These are phyloP conservation scores for Graphilbum sp. DNA, from an alignment of 2,329 filamentous ascomycete genomes.

Conservation along the genomic window DNA sequence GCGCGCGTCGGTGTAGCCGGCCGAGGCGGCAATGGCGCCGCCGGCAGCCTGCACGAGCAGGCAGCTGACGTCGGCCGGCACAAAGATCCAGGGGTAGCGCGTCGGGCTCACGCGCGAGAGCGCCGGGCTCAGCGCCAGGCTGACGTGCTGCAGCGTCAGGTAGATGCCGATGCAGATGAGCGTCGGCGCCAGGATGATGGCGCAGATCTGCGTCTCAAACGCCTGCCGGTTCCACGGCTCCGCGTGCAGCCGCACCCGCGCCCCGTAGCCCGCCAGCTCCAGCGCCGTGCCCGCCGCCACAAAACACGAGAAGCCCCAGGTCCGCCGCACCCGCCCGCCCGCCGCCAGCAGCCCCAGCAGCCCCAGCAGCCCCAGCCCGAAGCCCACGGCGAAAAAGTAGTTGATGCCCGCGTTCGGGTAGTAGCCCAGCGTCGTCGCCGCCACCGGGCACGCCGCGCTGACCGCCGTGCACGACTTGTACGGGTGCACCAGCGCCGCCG, in stretches of 20 bases:
- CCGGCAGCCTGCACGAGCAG: conserved; percentile 43
- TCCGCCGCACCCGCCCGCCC: conserved; percentile 31
- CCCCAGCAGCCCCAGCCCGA: conserved; percentile 25
- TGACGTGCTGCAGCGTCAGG: conserved; percentile 45
- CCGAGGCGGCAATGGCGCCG: conserved; percentile 36
- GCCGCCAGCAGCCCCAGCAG: conserved; percentile 15
- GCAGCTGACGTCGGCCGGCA: conserved; percentile 41
- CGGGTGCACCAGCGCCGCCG: conserved; percentile 6
- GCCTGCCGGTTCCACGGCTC: conserved; percentile 37
- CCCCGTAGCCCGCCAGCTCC: conserved; percentile 37
- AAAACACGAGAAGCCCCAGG: conserved; percentile 36
- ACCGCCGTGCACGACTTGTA: conserved; percentile 21
- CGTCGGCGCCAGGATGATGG: conserved; percentile 42
- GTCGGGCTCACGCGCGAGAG: conserved; percentile 34
- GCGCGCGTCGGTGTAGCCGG: conserved; percentile 17
- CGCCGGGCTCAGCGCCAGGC: conserved; percentile 28
- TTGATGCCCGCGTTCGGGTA: conserved; percentile 39
- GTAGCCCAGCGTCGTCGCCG: conserved; percentile 37
- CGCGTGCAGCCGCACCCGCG: conserved; percentile 29
- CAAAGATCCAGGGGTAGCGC: conserved; percentile 40
- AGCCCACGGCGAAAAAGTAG: conserved; percentile 34
- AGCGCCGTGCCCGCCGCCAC: conserved; percentile 31
- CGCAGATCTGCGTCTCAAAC: conserved; percentile 43
- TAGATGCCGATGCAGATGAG: conserved; percentile 47
- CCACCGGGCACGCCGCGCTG: conserved; percentile 29